phyloP scores from a whole-genome alignment of 129 eudicot species.

The Rutidosis leptorrhynchoides region DNA sequence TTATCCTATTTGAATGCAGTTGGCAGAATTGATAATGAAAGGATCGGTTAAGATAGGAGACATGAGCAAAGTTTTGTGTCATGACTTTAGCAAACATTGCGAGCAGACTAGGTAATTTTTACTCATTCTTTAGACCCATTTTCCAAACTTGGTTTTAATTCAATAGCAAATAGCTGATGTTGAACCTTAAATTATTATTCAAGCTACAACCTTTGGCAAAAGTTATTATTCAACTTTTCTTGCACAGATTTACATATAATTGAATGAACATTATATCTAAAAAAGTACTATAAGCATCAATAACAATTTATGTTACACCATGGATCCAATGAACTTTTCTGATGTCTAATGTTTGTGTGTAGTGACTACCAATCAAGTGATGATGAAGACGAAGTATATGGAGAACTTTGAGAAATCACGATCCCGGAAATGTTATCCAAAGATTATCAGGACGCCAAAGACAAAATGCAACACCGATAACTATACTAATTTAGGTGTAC shows the following conservation, averaged over 20 bases:
- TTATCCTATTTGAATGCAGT: constrained; percentile 41
- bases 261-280: not conserved
- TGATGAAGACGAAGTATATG: constrained; percentile 29
- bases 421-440: constrained; percentile 12
- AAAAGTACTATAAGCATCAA: not conserved
- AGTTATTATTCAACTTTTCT: not conserved
- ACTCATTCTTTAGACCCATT: not conserved
- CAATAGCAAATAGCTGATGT: constrained; percentile 47
- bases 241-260: not conserved
- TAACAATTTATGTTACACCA: not conserved
- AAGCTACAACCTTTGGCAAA: not conserved
- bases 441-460: not conserved
- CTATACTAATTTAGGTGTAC: constrained; percentile 11
- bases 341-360: constrained; percentile 15
- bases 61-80: constrained; percentile 76
- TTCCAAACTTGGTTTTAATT: not conserved
- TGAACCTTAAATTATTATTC: not conserved
- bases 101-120: constrained; percentile 52
- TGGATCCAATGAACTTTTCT: not conserved
- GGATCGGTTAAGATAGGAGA: constrained; percentile 76
- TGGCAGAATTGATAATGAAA: constrained; percentile 75
- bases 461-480: constrained; percentile 13
- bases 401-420: constrained; percentile 40
- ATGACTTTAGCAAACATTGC: constrained; percentile 81
- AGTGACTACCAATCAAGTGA: constrained; percentile 33